Evolutionary conservation across 2,329 filamentous ascomycete genomes (phyloP).

Genomic region (Incumbomyces delicatus): DNA sequence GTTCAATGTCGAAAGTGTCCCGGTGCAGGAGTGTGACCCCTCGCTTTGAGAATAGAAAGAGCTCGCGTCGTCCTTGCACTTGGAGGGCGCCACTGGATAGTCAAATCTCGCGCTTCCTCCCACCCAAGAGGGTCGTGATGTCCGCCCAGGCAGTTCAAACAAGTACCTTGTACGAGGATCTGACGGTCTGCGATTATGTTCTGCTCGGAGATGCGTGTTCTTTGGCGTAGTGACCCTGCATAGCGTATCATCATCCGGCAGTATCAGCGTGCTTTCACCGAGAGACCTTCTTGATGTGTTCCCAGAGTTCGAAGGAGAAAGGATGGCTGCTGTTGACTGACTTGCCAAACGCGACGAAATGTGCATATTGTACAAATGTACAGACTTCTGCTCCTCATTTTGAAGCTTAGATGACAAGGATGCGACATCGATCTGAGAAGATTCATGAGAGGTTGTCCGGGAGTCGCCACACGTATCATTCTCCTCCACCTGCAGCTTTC

Average conservation of each 20-base stretch:
- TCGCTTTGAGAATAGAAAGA: constrained; percentile 17
- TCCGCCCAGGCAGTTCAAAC: constrained; percentile 12
- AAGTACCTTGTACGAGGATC: constrained; percentile 17
- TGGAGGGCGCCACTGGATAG: background rate
- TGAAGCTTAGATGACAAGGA: constrained; percentile 1
- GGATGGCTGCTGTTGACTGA: constrained; percentile 9
- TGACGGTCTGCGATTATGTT: constrained; percentile 17
- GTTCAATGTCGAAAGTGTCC: background rate
- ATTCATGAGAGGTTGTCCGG: background rate
- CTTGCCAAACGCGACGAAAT: constrained; percentile 21
- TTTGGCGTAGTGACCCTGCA: background rate
- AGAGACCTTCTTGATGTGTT: constrained; percentile 3
- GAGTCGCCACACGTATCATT: background rate
- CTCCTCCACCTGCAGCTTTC: too few relatives aligned
- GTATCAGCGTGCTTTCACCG: background rate
- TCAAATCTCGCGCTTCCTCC: background rate
- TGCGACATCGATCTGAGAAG: background rate
- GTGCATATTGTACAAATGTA: constrained; percentile 22
- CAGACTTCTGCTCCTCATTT: constrained; percentile 10
- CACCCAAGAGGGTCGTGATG: constrained; percentile 5
- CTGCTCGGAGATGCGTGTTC: constrained; percentile 7
- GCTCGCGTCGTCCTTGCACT: constrained; percentile 11
- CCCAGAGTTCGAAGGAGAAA: constrained; percentile 6
- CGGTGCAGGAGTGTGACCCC: background rate
- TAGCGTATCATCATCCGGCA: background rate